Percentiles rank a stretch among this genome's conserved stretches.
phyloP scores from a whole-genome alignment of 495 filamentous ascomycete species.

The Lasiosphaeriaceae sp. region DNA sequence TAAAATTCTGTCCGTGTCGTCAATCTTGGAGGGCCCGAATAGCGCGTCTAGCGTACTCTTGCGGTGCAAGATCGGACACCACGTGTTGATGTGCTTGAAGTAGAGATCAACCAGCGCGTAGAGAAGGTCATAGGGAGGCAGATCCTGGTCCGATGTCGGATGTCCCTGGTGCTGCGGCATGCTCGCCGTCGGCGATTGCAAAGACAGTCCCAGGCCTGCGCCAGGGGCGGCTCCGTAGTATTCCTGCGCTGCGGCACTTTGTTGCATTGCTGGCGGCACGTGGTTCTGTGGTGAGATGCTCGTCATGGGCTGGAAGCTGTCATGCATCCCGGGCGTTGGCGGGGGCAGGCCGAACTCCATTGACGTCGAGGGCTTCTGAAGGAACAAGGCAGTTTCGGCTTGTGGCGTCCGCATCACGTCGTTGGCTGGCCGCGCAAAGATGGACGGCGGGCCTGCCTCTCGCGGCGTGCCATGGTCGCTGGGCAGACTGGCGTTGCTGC shows the following conservation, averaged over 20 bases:
- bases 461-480: constrained; percentile 48
- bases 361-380: constrained; percentile 53
- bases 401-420: constrained; percentile 49
- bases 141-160: constrained; percentile 60
- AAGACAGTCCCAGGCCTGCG: constrained; percentile 21
- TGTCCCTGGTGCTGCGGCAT: constrained; percentile 33
- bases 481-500: constrained; percentile 38
- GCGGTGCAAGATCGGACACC: constrained; percentile 85
- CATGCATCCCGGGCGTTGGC: constrained; percentile 27
- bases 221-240: constrained; percentile 38
- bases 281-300: constrained; percentile 36
- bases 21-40: constrained; percentile 70
- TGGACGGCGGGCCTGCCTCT: constrained; percentile 33
- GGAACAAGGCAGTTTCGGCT: constrained; percentile 59
- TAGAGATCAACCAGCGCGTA: constrained; percentile 81
- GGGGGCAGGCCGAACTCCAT: constrained; percentile 35
- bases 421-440: constrained; percentile 29
- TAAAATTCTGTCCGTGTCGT: constrained; percentile 77
- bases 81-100: constrained; percentile 87
- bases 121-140: constrained; percentile 80
- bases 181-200: constrained; percentile 44
- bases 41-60: constrained; percentile 73
- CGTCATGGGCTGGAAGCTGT: constrained; percentile 30
- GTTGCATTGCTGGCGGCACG: constrained; percentile 22
- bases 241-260: constrained; percentile 35